These are phyloP conservation scores for Pichia insulana DNA, from an alignment of 805 yeast genomes.

Conservation along the genomic window DNA sequence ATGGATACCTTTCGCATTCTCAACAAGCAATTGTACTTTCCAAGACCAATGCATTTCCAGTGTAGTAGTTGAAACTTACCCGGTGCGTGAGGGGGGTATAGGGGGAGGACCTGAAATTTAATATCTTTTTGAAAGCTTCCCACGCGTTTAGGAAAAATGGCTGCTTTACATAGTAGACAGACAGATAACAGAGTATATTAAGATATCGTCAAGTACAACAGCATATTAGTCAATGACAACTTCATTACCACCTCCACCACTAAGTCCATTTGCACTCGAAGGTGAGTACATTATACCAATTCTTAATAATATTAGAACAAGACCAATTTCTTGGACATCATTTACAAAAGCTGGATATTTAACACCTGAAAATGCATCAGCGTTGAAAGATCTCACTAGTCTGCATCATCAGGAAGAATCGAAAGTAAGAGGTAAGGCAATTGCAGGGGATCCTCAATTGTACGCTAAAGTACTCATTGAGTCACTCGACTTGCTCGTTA, in stretches of 20 bases:
- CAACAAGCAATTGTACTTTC: constrained; percentile 2
- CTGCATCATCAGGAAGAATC: constrained; percentile 8
- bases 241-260: constrained; percentile 24
- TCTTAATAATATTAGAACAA: constrained; percentile 58
- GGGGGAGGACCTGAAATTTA: not conserved
- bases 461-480: constrained; percentile 4
- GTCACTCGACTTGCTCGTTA: constrained; percentile 21
- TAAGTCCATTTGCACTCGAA: constrained; percentile 33
- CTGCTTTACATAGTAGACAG: not conserved
- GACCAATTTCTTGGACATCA: constrained; percentile 90
- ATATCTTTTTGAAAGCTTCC: too few relatives aligned
- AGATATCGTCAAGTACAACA: not conserved
- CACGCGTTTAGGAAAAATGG: too few relatives aligned
- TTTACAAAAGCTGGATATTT: constrained; percentile 66
- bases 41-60: not conserved
- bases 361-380: constrained; percentile 54
- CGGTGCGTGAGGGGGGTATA: not conserved
- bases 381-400: constrained; percentile 19
- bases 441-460: not conserved
- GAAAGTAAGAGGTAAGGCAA: not conserved
- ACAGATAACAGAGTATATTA: too few relatives aligned
- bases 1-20: constrained; percentile 7
- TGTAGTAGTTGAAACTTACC: not conserved
- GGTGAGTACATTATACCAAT: constrained; percentile 60
- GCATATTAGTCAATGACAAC: not conserved